Evolutionary conservation across 2,329 filamentous ascomycete species (phyloP).

Genomic region (Teratosphaeria pseudoeucalypti): DNA sequence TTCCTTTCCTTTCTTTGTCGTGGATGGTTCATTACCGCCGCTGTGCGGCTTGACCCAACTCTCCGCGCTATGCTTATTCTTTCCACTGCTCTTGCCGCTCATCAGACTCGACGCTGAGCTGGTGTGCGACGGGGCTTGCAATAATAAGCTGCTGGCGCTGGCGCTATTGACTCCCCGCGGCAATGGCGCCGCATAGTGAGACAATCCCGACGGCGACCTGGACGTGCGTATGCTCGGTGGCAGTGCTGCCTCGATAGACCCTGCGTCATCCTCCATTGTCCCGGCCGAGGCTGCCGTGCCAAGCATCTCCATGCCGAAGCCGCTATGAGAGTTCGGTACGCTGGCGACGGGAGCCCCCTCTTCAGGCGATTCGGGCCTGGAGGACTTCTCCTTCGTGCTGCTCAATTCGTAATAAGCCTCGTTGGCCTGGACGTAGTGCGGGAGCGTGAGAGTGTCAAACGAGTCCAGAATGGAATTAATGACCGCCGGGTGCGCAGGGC

Average conservation of each 20-base stretch:
- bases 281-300: conserved; percentile 33
- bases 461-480: conserved; percentile 56
- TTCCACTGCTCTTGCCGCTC: conserved; percentile 47
- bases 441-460: conserved; percentile 33
- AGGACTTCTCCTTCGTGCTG: conserved; percentile 8
- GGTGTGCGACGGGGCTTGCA: conserved; percentile 6
- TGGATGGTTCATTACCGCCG: conserved; percentile 1
- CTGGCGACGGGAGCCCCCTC: conserved; percentile 13
- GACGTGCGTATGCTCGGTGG: conserved; percentile 50
- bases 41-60: conserved; percentile 21
- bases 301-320: conserved; percentile 61
- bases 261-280: conserved; percentile 14
- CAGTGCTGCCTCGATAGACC: conserved; percentile 14
- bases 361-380: conserved; percentile 11
- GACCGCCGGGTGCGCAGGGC: conserved; percentile 54
- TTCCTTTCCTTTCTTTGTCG: not conserved
- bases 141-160: not conserved
- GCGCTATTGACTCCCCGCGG: conserved; percentile 1
- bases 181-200: conserved; percentile 50
- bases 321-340: conserved; percentile 13
- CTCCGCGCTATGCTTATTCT: conserved; percentile 22
- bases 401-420: conserved; percentile 11
- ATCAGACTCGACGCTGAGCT: conserved; percentile 31
- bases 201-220: conserved; percentile 68
- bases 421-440: conserved; percentile 10